phyloP scores from a whole-genome alignment of 1,139 yeast species.

The Nakaseomyces bracarensis region DNA sequence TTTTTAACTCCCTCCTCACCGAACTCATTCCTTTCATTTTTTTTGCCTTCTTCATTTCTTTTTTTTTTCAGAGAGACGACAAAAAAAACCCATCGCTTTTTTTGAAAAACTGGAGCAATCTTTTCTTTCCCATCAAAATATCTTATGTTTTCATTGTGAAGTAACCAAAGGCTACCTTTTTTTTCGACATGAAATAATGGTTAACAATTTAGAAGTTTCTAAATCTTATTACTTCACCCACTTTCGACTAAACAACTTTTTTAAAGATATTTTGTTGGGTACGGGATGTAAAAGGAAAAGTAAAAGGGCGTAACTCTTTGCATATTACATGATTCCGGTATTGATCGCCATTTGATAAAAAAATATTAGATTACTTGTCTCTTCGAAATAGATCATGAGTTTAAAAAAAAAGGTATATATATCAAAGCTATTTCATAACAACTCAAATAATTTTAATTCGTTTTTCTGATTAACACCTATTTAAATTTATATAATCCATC shows the following conservation, averaged over 20 bases:
- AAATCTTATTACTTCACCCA: slow-evolving; percentile 3
- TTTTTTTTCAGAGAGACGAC: background rate
- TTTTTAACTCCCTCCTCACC: background rate
- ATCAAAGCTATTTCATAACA: background rate
- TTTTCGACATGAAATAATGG: background rate
- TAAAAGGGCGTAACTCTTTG: slow-evolving; percentile 4
- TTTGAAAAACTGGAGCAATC: too few relatives aligned
- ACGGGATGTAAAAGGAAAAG: slow-evolving; percentile 2
- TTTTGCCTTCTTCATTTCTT: slow-evolving; percentile 3
- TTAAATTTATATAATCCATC: slow-evolving; percentile 3
- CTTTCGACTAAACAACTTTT: background rate
- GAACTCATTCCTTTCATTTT: background rate
- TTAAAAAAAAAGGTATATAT: slow-evolving; percentile 5
- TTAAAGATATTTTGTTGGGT: slow-evolving; percentile 1
- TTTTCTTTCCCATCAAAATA: background rate
- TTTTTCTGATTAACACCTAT: background rate
- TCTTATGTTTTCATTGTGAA: slow-evolving; percentile 1
- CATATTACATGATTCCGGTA: slow-evolving; percentile 3
- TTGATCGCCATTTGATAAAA: background rate
- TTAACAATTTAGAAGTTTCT: background rate
- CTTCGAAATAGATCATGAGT: slow-evolving; percentile 4
- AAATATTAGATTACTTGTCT: background rate
- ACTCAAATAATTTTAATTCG: background rate
- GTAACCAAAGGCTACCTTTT: background rate
- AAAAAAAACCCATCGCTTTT: background rate